Evolutionary conservation across 345 rosid species (phyloP).

Genomic region (Balakata baccata): DNA sequence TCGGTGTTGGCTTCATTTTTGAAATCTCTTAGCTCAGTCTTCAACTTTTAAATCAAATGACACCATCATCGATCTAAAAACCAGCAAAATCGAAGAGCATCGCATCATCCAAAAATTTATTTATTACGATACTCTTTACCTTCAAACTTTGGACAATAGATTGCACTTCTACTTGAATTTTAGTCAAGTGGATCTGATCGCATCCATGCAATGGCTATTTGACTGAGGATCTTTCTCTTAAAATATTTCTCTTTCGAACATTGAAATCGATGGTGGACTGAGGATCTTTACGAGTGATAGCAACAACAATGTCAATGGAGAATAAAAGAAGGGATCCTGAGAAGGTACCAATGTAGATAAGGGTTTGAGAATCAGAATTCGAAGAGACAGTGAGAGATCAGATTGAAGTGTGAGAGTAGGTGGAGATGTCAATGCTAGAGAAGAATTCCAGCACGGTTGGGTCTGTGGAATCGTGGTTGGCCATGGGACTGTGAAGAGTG

Average conservation of each 20-base stretch:
- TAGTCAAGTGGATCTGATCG: too few relatives aligned
- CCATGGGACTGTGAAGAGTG: slow-evolving; percentile 10
- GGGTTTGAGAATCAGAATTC: slow-evolving; percentile 49
- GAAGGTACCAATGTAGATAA: slow-evolving; percentile 60
- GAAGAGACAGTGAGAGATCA: slow-evolving; percentile 45
- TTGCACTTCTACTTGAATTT: too few relatives aligned
- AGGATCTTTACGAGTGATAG: slow-evolving; percentile 1
- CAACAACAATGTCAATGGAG: slow-evolving; percentile 25
- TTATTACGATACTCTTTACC: too few relatives aligned
- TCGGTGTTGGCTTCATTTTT: too few relatives aligned
- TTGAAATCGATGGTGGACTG: slow-evolving; percentile 7
- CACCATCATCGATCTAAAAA: too few relatives aligned
- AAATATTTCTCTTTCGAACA: slow-evolving; percentile 23
- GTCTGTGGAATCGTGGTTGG: slow-evolving; percentile 9
- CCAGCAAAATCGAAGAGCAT: too few relatives aligned
- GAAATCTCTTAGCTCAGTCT: too few relatives aligned
- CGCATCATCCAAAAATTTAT: too few relatives aligned
- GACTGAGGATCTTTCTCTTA: too few relatives aligned
- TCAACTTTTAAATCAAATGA: too few relatives aligned
- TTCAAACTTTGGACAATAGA: too few relatives aligned
- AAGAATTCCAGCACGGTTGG: slow-evolving; percentile 48
- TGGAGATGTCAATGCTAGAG: slow-evolving; percentile 50
- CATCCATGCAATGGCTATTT: too few relatives aligned
- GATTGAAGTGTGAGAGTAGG: slow-evolving; percentile 28
- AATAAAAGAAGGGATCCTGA: slow-evolving; percentile 67